Percentiles rank a stretch among this genome's conserved stretches.
These are phyloP conservation scores for Primulina tabacum DNA, from an alignment of 257 asterid species.

Conservation along the genomic window DNA sequence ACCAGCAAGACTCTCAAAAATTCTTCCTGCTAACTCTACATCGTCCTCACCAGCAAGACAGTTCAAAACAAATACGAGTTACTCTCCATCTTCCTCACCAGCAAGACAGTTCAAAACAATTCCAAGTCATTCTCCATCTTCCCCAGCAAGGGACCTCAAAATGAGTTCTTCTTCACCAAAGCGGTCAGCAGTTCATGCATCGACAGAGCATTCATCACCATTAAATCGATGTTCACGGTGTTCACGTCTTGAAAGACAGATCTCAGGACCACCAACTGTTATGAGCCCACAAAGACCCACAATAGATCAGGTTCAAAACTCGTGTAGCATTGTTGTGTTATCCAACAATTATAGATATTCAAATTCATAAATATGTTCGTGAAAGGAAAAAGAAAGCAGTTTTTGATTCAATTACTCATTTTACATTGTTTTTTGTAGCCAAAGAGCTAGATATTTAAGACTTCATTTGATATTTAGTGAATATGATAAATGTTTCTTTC, in stretches of 20 bases:
- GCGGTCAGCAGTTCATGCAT: slow-evolving; percentile 14
- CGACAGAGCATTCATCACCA: slow-evolving; percentile 45
- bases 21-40: slow-evolving; percentile 21
- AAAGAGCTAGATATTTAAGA: slow-evolving; percentile 4
- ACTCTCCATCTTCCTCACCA: slow-evolving; percentile 40
- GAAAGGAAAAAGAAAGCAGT: not conserved
- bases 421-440: not conserved
- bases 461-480: slow-evolving; percentile 22
- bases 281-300: slow-evolving; percentile 33
- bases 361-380: slow-evolving; percentile 17
- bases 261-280: slow-evolving; percentile 18
- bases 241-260: slow-evolving; percentile 34
- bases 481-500: slow-evolving; percentile 12
- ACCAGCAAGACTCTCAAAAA: slow-evolving; percentile 24
- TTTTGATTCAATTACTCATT: slow-evolving; percentile 6
- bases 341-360: slow-evolving; percentile 12
- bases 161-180: slow-evolving; percentile 31
- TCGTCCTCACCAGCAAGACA: slow-evolving; percentile 36
- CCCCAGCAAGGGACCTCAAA: slow-evolving; percentile 31
- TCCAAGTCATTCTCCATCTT: slow-evolving; percentile 24
- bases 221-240: slow-evolving; percentile 38
- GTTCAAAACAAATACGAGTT: slow-evolving; percentile 20
- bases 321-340: slow-evolving; percentile 21
- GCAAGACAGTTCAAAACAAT: slow-evolving; percentile 18
- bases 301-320: slow-evolving; percentile 21